These are phyloP conservation scores for Vaccinium vitisidaea DNA, from an alignment of 148 eudicot species.

Conservation along the genomic window DNA sequence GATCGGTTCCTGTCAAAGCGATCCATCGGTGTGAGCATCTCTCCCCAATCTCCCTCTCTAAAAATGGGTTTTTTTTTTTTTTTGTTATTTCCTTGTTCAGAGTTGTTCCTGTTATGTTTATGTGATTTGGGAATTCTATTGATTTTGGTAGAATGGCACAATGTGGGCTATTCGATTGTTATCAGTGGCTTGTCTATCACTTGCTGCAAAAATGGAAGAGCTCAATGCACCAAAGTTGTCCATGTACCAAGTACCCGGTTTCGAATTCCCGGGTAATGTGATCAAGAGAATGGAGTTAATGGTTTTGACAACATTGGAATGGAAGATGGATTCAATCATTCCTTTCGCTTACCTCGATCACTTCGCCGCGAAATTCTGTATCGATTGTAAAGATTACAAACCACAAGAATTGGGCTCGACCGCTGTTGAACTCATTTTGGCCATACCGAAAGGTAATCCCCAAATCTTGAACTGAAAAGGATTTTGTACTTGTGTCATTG, in stretches of 20 bases:
- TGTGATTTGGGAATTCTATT: constrained; percentile 12
- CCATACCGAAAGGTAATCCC: constrained; percentile 39
- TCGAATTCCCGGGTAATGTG: constrained; percentile 22
- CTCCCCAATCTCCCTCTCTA: background rate
- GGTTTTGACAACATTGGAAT: constrained; percentile 46
- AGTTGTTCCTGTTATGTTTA: no score
- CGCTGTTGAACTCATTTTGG: constrained; percentile 38
- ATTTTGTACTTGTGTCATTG: background rate
- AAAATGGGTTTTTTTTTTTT: background rate
- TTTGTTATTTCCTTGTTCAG: no score
- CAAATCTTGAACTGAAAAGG: background rate
- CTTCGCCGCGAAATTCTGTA: constrained; percentile 33
- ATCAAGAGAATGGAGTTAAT: constrained; percentile 48
- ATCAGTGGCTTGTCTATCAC: constrained; percentile 60
- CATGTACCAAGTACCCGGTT: constrained; percentile 23
- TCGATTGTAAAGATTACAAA: background rate
- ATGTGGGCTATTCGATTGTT: constrained; percentile 47
- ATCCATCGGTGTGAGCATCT: constrained; percentile 29
- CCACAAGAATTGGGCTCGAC: constrained; percentile 18
- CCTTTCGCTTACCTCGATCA: constrained; percentile 52
- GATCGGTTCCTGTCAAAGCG: constrained; percentile 34
- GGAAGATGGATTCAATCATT: constrained; percentile 50
- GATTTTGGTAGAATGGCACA: constrained; percentile 35
- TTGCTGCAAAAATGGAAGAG: constrained; percentile 72
- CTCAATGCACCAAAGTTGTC: constrained; percentile 29